A percentile compares a stretch with the other conserved stretches of the same genome.
Conservation (phyloP, 108 stramenopile genomes). For the Parmales sp. region DNA sequence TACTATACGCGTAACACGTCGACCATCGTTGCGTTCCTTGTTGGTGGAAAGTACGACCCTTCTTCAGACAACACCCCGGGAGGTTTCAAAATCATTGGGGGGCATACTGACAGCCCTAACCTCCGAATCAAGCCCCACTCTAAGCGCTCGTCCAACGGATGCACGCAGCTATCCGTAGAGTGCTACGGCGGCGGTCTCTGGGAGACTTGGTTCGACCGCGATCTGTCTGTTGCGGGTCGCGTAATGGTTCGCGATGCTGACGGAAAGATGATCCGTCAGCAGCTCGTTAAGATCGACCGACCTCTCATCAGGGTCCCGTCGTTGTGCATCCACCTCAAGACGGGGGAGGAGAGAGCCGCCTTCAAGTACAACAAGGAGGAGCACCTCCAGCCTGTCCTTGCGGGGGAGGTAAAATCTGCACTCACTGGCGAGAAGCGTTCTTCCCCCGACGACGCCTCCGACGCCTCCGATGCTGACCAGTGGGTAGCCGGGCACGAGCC, state of each 20-base stretch:
- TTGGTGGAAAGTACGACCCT: conserved; percentile 58
- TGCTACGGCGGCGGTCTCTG: conserved; percentile 93
- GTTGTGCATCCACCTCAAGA: conserved; percentile 81
- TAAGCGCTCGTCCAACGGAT: conserved; percentile 45
- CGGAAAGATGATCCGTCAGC: conserved; percentile 14
- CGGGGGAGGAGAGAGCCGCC: conserved; percentile 60
- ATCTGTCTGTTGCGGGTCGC: conserved; percentile 81
- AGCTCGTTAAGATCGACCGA: conserved; percentile 32
- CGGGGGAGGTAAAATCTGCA: conserved; percentile 24
- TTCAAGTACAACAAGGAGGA: conserved; percentile 79
- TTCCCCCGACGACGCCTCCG: conserved; percentile 20
- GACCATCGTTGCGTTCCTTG: conserved; percentile 78
- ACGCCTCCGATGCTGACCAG: not conserved
- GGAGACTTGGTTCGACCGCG: conserved; percentile 94
- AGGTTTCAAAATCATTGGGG: conserved; percentile 84
- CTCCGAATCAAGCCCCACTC: conserved; percentile 78
- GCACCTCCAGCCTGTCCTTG: conserved; percentile 74
- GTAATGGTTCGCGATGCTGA: conserved; percentile 56
- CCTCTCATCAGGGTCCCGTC: conserved; percentile 80
- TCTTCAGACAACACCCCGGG: conserved; percentile 26
- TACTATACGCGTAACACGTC: conserved; percentile 85
- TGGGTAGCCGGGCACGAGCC: conserved; percentile 59
- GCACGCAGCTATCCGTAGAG: conserved; percentile 65
- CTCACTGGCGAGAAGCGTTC: not conserved
- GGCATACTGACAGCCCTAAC: conserved; percentile 87